Percentiles rank a stretch among this genome's conserved stretches.
Conservation (phyloP, 1,284 basidiomycete genomes). For the Boletus semigastroideus region DNA sequence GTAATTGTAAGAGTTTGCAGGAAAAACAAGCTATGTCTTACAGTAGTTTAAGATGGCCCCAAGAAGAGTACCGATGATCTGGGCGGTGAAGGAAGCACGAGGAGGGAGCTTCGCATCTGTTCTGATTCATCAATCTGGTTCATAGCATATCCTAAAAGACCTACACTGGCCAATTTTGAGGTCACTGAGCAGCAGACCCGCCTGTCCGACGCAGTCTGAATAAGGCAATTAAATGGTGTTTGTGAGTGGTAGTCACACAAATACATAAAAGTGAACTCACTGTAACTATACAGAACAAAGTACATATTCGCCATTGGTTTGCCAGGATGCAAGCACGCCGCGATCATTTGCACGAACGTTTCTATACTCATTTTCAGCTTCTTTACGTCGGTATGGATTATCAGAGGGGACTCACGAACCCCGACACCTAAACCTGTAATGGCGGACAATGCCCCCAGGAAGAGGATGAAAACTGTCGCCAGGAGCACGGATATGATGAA, state of each 20-base stretch:
- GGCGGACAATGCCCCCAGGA: too few relatives aligned
- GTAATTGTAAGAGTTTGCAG: neutral
- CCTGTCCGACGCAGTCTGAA: slow-evolving; percentile 44
- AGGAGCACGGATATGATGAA: too few relatives aligned
- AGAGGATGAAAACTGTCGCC: too few relatives aligned
- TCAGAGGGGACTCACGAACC: too few relatives aligned
- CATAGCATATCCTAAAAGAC: neutral
- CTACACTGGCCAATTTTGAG: slow-evolving; percentile 61
- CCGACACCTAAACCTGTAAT: too few relatives aligned
- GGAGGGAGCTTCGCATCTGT: slow-evolving; percentile 66
- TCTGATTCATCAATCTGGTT: neutral
- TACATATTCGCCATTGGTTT: too few relatives aligned
- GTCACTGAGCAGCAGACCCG: slow-evolving; percentile 48
- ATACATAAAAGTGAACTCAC: neutral
- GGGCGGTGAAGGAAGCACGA: slow-evolving; percentile 60
- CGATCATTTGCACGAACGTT: too few relatives aligned
- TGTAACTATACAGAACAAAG: too few relatives aligned
- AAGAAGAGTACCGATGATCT: slow-evolving; percentile 50
- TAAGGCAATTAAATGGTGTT: neutral
- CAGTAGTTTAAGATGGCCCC: slow-evolving; percentile 53
- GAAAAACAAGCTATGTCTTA: slow-evolving; percentile 21
- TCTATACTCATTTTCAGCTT: too few relatives aligned
- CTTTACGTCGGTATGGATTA: too few relatives aligned
- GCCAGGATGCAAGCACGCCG: too few relatives aligned
- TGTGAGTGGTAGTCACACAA: neutral